Conservation (phyloP, 78 protist species). For the Mantamonas sphyraenae region DNA sequence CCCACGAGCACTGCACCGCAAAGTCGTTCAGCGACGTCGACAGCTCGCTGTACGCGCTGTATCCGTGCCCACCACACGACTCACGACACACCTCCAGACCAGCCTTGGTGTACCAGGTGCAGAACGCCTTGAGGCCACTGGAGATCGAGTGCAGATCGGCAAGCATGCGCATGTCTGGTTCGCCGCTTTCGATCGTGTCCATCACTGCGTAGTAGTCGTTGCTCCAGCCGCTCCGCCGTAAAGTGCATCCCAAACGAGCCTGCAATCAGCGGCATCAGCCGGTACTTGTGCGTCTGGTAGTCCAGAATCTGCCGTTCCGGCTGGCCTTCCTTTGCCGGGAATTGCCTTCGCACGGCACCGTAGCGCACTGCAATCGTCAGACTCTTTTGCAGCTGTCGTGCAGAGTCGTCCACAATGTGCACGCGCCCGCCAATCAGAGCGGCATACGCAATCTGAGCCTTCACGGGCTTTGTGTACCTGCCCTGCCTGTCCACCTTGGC, state of each 20-base stretch:
- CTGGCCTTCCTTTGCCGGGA: not conserved
- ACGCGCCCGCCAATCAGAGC: slow-evolving; percentile 16
- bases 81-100: slow-evolving; percentile 27
- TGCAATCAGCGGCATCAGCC: slow-evolving; percentile 34
- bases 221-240: not conserved
- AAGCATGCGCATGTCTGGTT: not conserved
- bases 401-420: slow-evolving; percentile 4
- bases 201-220: not conserved
- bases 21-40: not conserved
- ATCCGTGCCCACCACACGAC: slow-evolving; percentile 58
- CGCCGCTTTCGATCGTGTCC: not conserved
- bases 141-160: slow-evolving; percentile 40
- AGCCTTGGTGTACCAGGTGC: slow-evolving; percentile 6
- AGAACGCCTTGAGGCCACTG: slow-evolving; percentile 35
- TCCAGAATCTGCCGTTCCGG: slow-evolving; percentile 22
- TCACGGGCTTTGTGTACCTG: not conserved
- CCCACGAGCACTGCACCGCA: not conserved
- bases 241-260: not conserved
- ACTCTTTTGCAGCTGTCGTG: not conserved
- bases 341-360: slow-evolving; percentile 17
- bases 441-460: not conserved
- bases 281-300: slow-evolving; percentile 24
- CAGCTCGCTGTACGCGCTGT: slow-evolving; percentile 4
- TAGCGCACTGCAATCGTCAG: slow-evolving; percentile 41
- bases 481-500: slow-evolving; percentile 2